Conservation (phyloP, 2,329 filamentous ascomycete species). For the Pseudogymnoascus sp. region DNA sequence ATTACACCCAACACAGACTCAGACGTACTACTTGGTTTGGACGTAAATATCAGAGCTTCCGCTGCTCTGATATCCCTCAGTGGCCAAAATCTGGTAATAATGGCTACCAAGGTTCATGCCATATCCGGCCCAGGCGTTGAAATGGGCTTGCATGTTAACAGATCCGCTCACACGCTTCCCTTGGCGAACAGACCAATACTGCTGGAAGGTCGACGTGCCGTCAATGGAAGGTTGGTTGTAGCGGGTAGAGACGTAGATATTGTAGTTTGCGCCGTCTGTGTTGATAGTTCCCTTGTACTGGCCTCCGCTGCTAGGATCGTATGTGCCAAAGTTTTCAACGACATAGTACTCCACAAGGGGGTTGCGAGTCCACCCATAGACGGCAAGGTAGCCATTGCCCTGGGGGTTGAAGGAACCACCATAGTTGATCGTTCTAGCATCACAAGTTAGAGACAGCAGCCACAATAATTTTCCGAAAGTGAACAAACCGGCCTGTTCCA, state of each 20-base stretch:
- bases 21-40: neutral
- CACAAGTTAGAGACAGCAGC: neutral
- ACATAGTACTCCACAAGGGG: slow-evolving; percentile 50
- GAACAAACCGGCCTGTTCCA: slow-evolving; percentile 27
- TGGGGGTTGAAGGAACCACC: slow-evolving; percentile 31
- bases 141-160: slow-evolving; percentile 41
- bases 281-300: slow-evolving; percentile 42
- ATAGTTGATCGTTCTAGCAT: slow-evolving; percentile 32
- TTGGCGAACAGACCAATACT: slow-evolving; percentile 44
- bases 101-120: slow-evolving; percentile 40
- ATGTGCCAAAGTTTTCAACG: slow-evolving; percentile 42
- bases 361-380: slow-evolving; percentile 46
- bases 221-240: slow-evolving; percentile 40
- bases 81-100: slow-evolving; percentile 46
- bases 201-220: slow-evolving; percentile 40
- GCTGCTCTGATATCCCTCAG: slow-evolving; percentile 44
- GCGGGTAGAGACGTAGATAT: slow-evolving; percentile 31
- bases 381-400: slow-evolving; percentile 39
- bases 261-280: slow-evolving; percentile 44
- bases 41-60: slow-evolving; percentile 36
- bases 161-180: slow-evolving; percentile 41
- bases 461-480: neutral
- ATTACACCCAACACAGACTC: slow-evolving; percentile 31
- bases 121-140: slow-evolving; percentile 40
- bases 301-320: slow-evolving; percentile 40